Evolutionary conservation across 345 rosid genomes (phyloP), one percentile per base, ranked within the genome.

Genomic region (Iberis pinnata): DNA sequence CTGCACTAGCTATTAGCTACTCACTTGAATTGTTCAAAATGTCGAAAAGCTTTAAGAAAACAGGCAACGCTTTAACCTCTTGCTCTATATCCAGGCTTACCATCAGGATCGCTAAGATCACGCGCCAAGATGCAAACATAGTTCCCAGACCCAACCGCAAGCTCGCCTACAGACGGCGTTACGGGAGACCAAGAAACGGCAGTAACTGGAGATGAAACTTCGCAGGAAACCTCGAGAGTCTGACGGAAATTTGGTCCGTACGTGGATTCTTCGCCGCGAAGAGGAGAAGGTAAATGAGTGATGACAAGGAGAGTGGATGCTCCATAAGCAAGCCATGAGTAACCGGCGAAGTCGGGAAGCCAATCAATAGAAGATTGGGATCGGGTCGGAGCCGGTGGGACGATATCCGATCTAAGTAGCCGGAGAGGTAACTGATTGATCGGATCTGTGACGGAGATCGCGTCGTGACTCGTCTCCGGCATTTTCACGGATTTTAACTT

Each of bases 301-400:
- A 89, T 75, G 49, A 86, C 85, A 14, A 86, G 74, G 51, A 89
- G 86, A 49, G 95, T 78, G 57, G 95, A 89, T 10, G 95, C 95
- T 14, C 94, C 94, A 63, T 86, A 89, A 9, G 94, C 95, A 33
- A 82, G 78, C 95, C 97, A 89, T 76, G 97, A 77, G 87, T 80
- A 72, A 65, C 95, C 90, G 18, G 77, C 70, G 52, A 80, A 82
- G 55, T 83, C 95, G 7, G 95, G 87, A 31, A 89, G 64, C 94
- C 93, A 86, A 64, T 89, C 97, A 63, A 83, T 63, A 68, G 88
- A 63, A 42, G 82, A 80, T 9, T 64, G 35, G 18, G 84, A 81
- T 60, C 74, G 78, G 37, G 73, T 76, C 18, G 95, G 90, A 31
- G 90, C 84, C 4, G 90, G 75, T 2, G 95, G 88, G 24, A 86